Percentiles rank a stretch among this genome's conserved stretches.
Evolutionary conservation across 1,139 yeast species (phyloP).

Genomic region (Taphrina communis): DNA sequence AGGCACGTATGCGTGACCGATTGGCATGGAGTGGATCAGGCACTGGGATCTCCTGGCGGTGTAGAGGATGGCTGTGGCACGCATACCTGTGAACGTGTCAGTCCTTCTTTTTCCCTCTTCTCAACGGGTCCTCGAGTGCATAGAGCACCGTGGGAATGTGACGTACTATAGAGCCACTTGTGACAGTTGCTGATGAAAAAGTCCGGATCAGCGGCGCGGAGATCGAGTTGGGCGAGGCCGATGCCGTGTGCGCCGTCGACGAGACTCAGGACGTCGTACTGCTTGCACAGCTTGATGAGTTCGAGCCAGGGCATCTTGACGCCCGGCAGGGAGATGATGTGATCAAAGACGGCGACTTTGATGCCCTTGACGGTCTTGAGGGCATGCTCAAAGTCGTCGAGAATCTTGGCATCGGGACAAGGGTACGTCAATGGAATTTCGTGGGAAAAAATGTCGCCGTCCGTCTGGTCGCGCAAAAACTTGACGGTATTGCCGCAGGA

Average conservation of each 20-base stretch:
- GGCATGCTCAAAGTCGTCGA: slow-evolving; percentile 54
- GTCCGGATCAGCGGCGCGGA: slow-evolving; percentile 61
- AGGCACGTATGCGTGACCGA: slow-evolving; percentile 58
- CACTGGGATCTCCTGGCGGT: slow-evolving; percentile 62
- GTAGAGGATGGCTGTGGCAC: slow-evolving; percentile 66
- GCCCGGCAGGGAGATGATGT: slow-evolving; percentile 70
- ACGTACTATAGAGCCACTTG: slow-evolving; percentile 60
- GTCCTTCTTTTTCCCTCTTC: background rate
- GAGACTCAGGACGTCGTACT: slow-evolving; percentile 60
- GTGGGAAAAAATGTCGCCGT: slow-evolving; percentile 55
- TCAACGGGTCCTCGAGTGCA: too few relatives aligned
- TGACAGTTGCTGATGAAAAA: slow-evolving; percentile 69
- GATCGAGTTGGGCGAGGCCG: slow-evolving; percentile 62
- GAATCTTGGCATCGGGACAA: slow-evolving; percentile 57
- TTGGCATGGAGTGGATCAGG: slow-evolving; percentile 63
- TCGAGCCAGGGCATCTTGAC: slow-evolving; percentile 63
- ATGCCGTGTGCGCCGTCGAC: slow-evolving; percentile 77
- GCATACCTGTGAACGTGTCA: slow-evolving; percentile 64
- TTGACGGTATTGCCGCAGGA: slow-evolving; percentile 63
- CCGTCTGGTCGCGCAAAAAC: slow-evolving; percentile 57
- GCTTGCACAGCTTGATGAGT: slow-evolving; percentile 58
- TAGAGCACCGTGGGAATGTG: background rate
- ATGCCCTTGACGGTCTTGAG: slow-evolving; percentile 49
- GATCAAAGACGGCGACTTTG: slow-evolving; percentile 63
- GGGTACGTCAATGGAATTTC: slow-evolving; percentile 61